Evolutionary conservation across 148 eudicot species (phyloP).

Genomic region (Mesembryanthemum crystallinum): DNA sequence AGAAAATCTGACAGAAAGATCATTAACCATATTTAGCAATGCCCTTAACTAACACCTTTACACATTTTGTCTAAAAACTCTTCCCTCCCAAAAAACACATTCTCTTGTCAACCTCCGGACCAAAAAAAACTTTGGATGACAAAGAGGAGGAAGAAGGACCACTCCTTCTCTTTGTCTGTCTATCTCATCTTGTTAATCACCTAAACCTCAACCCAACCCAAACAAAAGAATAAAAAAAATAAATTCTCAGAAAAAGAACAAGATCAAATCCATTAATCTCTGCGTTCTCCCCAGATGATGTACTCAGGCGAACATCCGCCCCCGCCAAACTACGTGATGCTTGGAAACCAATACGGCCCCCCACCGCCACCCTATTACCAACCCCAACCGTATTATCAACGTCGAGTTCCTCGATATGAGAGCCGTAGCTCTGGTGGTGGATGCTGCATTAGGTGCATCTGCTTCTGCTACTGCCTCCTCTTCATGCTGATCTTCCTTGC

Average conservation of each 20-base stretch:
- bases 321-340: conserved; percentile 38
- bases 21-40: not conserved
- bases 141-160: conserved; percentile 9
- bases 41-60: conserved; percentile 1
- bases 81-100: not conserved
- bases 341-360: conserved; percentile 27
- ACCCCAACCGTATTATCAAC: conserved; percentile 38
- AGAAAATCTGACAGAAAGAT: not conserved
- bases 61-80: not conserved
- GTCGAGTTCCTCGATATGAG: conserved; percentile 30
- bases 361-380: conserved; percentile 24
- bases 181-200: not conserved
- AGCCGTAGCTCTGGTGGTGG: conserved; percentile 18
- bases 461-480: conserved; percentile 48
- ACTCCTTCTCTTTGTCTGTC: not conserved
- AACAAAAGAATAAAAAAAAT: conserved; percentile 4
- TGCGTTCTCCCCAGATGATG: conserved; percentile 29
- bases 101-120: not conserved
- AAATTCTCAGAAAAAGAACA: not conserved
- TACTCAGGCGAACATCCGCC: conserved; percentile 34
- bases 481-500: conserved; percentile 33
- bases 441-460: conserved; percentile 42
- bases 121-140: not conserved
- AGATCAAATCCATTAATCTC: not conserved
- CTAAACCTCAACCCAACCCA: not conserved